phyloP scores from a whole-genome alignment of 495 filamentous ascomycete species.

The Glonium stellatum region DNA sequence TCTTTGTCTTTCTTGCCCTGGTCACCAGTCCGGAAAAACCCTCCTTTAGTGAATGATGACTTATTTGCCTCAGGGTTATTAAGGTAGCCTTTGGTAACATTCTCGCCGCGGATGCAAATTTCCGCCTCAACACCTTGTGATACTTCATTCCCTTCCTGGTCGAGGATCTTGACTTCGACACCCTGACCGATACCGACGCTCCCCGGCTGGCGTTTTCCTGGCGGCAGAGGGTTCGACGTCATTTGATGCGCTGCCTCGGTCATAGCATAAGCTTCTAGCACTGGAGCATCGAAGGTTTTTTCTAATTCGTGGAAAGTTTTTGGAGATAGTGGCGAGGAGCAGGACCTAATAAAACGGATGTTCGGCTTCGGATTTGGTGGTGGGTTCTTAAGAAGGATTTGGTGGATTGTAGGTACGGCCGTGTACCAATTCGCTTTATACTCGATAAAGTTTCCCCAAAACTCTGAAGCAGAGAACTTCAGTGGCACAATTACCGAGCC shows the following conservation, averaged over 20 bases:
- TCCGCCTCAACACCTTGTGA: conserved; percentile 62
- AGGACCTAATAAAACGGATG: conserved; percentile 83
- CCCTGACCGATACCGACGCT: conserved; percentile 75
- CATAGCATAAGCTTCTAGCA: conserved; percentile 87
- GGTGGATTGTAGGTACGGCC: conserved; percentile 82
- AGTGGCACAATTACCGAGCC: conserved; percentile 67
- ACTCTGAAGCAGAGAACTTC: conserved; percentile 74
- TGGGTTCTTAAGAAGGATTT: conserved; percentile 69
- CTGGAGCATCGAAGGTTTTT: conserved; percentile 62
- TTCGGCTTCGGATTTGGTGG: conserved; percentile 55
- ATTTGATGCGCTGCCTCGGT: conserved; percentile 87
- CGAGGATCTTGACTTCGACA: conserved; percentile 70
- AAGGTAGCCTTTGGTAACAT: conserved; percentile 75
- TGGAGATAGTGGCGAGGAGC: conserved; percentile 72
- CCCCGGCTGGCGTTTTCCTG: conserved; percentile 63
- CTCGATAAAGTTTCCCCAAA: conserved; percentile 67
- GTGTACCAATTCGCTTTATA: conserved; percentile 83
- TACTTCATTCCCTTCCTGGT: conserved; percentile 55
- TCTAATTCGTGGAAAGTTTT: conserved; percentile 71
- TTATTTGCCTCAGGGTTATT: conserved; percentile 70
- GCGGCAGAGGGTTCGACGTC: conserved; percentile 77
- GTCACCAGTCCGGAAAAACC: conserved; percentile 80
- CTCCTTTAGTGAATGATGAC: conserved; percentile 57
- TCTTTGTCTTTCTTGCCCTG: conserved; percentile 64
- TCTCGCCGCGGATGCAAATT: conserved; percentile 71